Base-by-base conservation (phyloP, 1,284 basidiomycete species). In the Moniliella sp. region DNA sequence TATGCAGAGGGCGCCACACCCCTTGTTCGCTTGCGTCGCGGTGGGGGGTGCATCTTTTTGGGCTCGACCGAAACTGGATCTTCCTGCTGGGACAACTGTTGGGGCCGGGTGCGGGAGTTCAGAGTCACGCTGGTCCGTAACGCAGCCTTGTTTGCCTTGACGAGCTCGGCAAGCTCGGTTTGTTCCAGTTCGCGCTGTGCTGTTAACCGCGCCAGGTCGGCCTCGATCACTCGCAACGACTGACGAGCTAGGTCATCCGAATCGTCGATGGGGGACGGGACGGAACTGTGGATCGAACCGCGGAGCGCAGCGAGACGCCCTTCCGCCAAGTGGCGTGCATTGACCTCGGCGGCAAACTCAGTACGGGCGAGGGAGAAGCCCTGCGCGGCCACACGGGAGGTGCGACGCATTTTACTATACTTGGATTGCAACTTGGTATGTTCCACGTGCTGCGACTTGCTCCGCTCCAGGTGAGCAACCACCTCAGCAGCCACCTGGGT, bases 131-230 rank as follows among this genome's bases (percentile, higher is more conserved):
- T 23, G 21, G 21, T n/a, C 8, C 21, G 21, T n/a, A n/a, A n/a
- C 21, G 21, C 21, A 7, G 5, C 14, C 9, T 8, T 18, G 5
- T n/a, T 8, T 4, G 25, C 69, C 13, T 70, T 71, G 15, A 74
- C 69, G 14, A 97, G 67, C 63, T 93, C 82, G 52, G 88, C 84
- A 12, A 93, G 74, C 58, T 97, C 88, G 1, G 83, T 84, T 34
- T 91, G 63, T 5, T 78, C 72, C 64, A 94, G 71, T 50, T 94
- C 88, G 15, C 88, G 70, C 62, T 94, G 80, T 0, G 76, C 78
- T 49, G 73, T 76, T 34, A 97, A 65, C 48, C 77, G 77, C 12
- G 82, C 81, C 13, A 94, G 65, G 53, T 91, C 78, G 34, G n/a
- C n/a, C n/a, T n/a, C n/a, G n/a, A n/a, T n/a, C n/a, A n/a, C n/a